A percentile compares a stretch with the other conserved stretches of the same genome.
Conservation (phyloP, 257 asterid species). For the Knoxia roxburghii region DNA sequence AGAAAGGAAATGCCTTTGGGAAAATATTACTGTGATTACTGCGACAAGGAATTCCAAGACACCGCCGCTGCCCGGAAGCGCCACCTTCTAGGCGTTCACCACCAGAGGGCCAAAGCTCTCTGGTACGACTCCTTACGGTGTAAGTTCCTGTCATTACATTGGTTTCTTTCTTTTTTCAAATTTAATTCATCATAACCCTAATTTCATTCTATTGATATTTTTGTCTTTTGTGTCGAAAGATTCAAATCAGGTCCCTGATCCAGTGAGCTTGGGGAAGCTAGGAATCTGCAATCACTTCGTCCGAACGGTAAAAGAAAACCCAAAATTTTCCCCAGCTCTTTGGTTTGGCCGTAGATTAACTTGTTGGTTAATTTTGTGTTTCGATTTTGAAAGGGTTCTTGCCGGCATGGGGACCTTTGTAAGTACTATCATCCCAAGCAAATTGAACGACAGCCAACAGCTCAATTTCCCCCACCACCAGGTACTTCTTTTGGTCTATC, state of each 20-base stretch:
- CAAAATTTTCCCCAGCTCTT: not conserved
- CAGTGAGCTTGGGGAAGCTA: conserved; percentile 39
- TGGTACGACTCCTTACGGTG: conserved; percentile 75
- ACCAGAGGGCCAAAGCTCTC: conserved; percentile 89
- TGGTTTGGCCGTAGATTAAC: not conserved
- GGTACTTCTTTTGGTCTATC: conserved; percentile 26
- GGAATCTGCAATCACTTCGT: conserved; percentile 76
- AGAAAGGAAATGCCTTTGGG: conserved; percentile 58
- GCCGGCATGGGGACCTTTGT: conserved; percentile 80
- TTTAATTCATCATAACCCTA: not conserved
- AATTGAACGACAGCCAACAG: conserved; percentile 23
- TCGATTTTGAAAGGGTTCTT: conserved; percentile 53
- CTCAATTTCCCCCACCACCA: conserved; percentile 40
- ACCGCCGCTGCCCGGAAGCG: conserved; percentile 76
- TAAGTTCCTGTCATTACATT: conserved; percentile 20
- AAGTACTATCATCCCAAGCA: conserved; percentile 80
- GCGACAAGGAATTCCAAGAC: conserved; percentile 90
- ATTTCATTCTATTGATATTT: not conserved
- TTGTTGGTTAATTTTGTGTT: conserved; percentile 9
- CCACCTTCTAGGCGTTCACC: conserved; percentile 76
- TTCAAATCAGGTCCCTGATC: conserved; percentile 36
- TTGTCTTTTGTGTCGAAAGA: conserved; percentile 13
- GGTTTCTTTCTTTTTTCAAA: not conserved
- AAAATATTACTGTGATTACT: conserved; percentile 83
- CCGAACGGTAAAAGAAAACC: conserved; percentile 51